These are phyloP conservation scores for Ophiocordyceps australis DNA, from an alignment of 2,329 filamentous ascomycete species.

Conservation along the genomic window DNA sequence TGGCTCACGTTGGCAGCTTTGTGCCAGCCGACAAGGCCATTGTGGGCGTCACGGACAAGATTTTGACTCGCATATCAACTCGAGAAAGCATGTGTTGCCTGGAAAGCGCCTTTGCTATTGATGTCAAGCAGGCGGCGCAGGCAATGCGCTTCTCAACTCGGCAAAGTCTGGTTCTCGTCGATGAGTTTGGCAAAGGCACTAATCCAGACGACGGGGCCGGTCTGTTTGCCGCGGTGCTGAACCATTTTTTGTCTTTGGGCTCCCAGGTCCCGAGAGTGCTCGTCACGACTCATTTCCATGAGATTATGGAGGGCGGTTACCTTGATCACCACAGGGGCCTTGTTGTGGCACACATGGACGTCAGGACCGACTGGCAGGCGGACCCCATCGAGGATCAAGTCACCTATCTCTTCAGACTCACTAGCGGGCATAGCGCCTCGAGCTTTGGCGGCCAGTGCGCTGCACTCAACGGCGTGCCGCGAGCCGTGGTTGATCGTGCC, in stretches of 20 bases:
- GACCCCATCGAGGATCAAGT: slow-evolving; percentile 40
- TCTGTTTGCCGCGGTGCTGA: slow-evolving; percentile 36
- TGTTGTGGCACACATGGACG: slow-evolving; percentile 53
- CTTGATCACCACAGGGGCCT: slow-evolving; percentile 32
- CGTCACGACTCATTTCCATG: slow-evolving; percentile 46
- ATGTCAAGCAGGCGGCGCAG: slow-evolving; percentile 72
- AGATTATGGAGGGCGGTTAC: slow-evolving; percentile 51
- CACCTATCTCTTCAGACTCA: slow-evolving; percentile 57
- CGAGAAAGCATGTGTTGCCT: slow-evolving; percentile 40
- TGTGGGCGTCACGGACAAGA: slow-evolving; percentile 83
- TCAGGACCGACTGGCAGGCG: slow-evolving; percentile 37
- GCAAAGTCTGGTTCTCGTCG: slow-evolving; percentile 69
- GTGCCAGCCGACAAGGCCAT: slow-evolving; percentile 62
- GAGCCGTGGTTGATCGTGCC: slow-evolving; percentile 54
- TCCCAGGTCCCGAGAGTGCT: slow-evolving; percentile 34
- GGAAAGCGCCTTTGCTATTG: slow-evolving; percentile 52
- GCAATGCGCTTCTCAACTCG: slow-evolving; percentile 57
- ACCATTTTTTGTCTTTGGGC: slow-evolving; percentile 31
- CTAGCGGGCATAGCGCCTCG: slow-evolving; percentile 48
- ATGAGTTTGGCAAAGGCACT: slow-evolving; percentile 69
- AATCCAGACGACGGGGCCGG: slow-evolving; percentile 38
- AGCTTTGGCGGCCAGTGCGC: slow-evolving; percentile 83
- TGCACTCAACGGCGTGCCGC: slow-evolving; percentile 66
- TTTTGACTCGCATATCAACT: slow-evolving; percentile 71
- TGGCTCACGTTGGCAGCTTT: slow-evolving; percentile 85